Percentiles rank a stretch among this genome's conserved stretches.
These are phyloP conservation scores for Huntiella moniliformis DNA, from an alignment of 2,329 filamentous ascomycete species.

Conservation along the genomic window DNA sequence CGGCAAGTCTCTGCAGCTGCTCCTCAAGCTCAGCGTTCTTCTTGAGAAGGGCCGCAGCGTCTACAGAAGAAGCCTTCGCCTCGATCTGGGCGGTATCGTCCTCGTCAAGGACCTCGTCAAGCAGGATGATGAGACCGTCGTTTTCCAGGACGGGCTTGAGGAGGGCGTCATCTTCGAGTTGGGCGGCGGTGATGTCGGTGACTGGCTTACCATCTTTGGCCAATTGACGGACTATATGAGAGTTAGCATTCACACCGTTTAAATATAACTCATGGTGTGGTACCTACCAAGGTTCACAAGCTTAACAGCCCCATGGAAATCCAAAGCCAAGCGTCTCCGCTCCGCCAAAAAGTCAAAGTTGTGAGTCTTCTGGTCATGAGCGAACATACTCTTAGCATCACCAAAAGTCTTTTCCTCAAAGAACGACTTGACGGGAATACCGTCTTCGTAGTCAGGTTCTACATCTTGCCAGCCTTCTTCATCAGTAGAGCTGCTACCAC, in stretches of 20 bases:
- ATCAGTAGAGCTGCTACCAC: conserved; percentile 17
- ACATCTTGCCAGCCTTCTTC: conserved; percentile 33
- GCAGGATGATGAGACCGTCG: conserved; percentile 69
- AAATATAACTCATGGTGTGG: neutral
- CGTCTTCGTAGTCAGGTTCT: conserved; percentile 44
- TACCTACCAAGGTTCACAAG: conserved; percentile 47
- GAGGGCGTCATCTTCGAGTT: conserved; percentile 61
- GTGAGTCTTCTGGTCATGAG: conserved; percentile 46
- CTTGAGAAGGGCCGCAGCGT: conserved; percentile 1
- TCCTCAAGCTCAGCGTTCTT: conserved; percentile 26
- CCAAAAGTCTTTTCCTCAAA: conserved; percentile 49
- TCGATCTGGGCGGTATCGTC: conserved; percentile 20
- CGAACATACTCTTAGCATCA: conserved; percentile 45
- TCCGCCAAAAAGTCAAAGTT: conserved; percentile 47
- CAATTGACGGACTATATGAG: conserved; percentile 26
- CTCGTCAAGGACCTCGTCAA: conserved; percentile 53
- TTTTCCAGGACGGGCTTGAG: conserved; percentile 74
- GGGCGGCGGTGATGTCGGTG: conserved; percentile 37
- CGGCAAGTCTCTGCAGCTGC: conserved; percentile 38
- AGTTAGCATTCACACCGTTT: neutral
- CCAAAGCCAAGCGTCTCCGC: conserved; percentile 38
- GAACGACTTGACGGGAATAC: conserved; percentile 44
- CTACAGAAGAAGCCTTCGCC: neutral
- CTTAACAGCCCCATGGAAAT: conserved; percentile 57
- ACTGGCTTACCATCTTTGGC: conserved; percentile 26